Conservation (phyloP, 2,329 filamentous ascomycete genomes). For the Westerdykella aurantiaca region DNA sequence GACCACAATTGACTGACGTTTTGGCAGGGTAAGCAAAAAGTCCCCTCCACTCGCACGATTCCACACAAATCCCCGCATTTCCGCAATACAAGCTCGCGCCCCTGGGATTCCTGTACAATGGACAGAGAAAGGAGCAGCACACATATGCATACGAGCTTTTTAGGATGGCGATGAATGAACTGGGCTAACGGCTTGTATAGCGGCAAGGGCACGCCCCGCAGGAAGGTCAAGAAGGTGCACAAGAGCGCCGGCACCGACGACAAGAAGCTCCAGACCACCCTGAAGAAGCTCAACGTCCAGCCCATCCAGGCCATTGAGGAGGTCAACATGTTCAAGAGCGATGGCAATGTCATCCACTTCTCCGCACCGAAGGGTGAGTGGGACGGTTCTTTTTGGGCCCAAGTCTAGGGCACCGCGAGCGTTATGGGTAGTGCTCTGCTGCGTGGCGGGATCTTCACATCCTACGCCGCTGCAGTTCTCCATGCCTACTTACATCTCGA, state of each 20-base stretch:
- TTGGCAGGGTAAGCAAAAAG: conserved; percentile 29
- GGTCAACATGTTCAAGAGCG: conserved; percentile 99
- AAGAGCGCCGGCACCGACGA: conserved; percentile 90
- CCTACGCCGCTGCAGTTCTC: not conserved
- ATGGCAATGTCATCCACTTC: conserved; percentile 99
- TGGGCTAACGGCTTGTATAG: conserved; percentile 43
- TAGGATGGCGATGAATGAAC: not conserved
- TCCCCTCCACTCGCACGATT: conserved; percentile 1
- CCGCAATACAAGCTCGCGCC: not conserved
- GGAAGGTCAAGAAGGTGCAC: conserved; percentile 98
- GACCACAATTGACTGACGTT: conserved; percentile 17
- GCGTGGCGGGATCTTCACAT: not conserved
- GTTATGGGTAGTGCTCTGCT: not conserved
- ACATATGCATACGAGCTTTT: not conserved
- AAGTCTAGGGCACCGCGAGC: not conserved
- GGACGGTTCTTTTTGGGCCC: not conserved
- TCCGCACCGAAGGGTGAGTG: conserved; percentile 87
- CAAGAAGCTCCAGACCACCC: conserved; percentile 96
- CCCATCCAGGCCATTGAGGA: conserved; percentile 99
- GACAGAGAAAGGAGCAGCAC: not conserved
- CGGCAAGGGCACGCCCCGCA: conserved; percentile 96
- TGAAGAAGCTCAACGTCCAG: conserved; percentile 99
- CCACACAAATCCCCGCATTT: not conserved
- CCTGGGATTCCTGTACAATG: not conserved
- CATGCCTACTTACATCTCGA: not conserved